Percentiles rank a stretch among this genome's conserved stretches.
phyloP scores from a whole-genome alignment of 805 yeast species.

The Phaffomyces thermotolerans region DNA sequence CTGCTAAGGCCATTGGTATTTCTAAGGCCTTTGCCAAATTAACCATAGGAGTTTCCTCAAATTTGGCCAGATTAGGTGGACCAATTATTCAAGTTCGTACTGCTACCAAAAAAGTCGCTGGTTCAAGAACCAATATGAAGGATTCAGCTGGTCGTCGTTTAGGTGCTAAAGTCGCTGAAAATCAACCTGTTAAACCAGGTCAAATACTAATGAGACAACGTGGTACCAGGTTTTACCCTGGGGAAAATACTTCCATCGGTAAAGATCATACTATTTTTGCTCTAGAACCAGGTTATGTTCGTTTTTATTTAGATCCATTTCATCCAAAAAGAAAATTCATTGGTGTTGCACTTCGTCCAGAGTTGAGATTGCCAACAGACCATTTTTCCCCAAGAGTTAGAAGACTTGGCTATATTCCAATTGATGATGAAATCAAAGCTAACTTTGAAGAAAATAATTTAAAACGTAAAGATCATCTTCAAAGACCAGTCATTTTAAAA shows the following conservation, averaged over 20 bases:
- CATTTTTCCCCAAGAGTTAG: constrained; percentile 87
- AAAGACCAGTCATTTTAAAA: constrained; percentile 43
- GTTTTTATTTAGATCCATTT: constrained; percentile 90
- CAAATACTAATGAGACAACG: constrained; percentile 89
- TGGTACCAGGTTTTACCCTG: constrained; percentile 92
- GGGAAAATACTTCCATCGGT: constrained; percentile 86
- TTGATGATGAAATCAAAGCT: constrained; percentile 45
- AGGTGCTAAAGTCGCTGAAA: constrained; percentile 86
- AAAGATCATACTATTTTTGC: constrained; percentile 92
- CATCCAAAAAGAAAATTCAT: constrained; percentile 88
- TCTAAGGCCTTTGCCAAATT: constrained; percentile 13
- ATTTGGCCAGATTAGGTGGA: background rate
- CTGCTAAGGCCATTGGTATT: constrained; percentile 9
- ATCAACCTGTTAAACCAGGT: constrained; percentile 65
- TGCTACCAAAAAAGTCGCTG: constrained; percentile 91
- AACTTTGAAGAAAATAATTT: constrained; percentile 51
- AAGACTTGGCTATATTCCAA: constrained; percentile 65
- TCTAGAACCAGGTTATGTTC: constrained; percentile 84
- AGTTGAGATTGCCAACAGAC: constrained; percentile 68
- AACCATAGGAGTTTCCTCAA: constrained; percentile 4
- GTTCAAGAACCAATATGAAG: constrained; percentile 88
- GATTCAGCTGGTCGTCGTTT: constrained; percentile 93
- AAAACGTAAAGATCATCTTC: constrained; percentile 60
- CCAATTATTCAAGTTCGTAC: constrained; percentile 49
- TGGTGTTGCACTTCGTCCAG: constrained; percentile 72